phyloP scores from a whole-genome alignment of 306 rosid species.

The Myrica gale region DNA sequence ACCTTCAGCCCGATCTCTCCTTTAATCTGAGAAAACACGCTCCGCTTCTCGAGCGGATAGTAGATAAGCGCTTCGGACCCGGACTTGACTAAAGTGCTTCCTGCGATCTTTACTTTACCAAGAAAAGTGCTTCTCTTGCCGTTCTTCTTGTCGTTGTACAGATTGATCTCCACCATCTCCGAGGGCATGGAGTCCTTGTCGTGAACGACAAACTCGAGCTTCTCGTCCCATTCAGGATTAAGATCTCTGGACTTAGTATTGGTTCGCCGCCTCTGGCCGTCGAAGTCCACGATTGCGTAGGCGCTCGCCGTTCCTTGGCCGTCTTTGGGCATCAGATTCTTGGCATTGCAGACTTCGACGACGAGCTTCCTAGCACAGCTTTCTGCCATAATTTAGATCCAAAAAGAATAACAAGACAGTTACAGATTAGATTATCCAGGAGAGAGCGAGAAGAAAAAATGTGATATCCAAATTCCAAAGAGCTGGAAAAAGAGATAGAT shows the following conservation, averaged over 20 bases:
- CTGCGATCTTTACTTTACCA: slow-evolving; percentile 74
- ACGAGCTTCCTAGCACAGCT: slow-evolving; percentile 51
- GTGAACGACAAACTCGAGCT: slow-evolving; percentile 59
- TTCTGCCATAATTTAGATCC: slow-evolving; percentile 52
- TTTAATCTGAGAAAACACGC: slow-evolving; percentile 83
- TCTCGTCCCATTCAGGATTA: slow-evolving; percentile 91
- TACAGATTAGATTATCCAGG: neutral
- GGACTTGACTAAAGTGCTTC: slow-evolving; percentile 42
- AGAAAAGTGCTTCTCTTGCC: slow-evolving; percentile 75
- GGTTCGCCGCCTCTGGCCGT: slow-evolving; percentile 78
- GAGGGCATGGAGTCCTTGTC: slow-evolving; percentile 53
- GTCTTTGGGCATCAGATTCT: slow-evolving; percentile 90
- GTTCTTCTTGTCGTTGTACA: slow-evolving; percentile 71
- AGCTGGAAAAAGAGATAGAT: too few species aligned
- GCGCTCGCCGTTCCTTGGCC: slow-evolving; percentile 98
- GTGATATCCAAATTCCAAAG: too few species aligned
- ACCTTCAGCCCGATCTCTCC: slow-evolving; percentile 75
- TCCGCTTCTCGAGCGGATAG: slow-evolving; percentile 82
- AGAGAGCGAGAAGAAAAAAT: neutral
- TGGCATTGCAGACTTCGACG: slow-evolving; percentile 74
- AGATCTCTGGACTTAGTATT: slow-evolving; percentile 74
- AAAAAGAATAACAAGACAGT: neutral
- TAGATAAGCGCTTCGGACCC: slow-evolving; percentile 52
- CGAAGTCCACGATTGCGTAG: slow-evolving; percentile 82
- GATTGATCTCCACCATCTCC: slow-evolving; percentile 60